Conservation (phyloP, 305 asterid species). For the Fraxinus nigra region DNA sequence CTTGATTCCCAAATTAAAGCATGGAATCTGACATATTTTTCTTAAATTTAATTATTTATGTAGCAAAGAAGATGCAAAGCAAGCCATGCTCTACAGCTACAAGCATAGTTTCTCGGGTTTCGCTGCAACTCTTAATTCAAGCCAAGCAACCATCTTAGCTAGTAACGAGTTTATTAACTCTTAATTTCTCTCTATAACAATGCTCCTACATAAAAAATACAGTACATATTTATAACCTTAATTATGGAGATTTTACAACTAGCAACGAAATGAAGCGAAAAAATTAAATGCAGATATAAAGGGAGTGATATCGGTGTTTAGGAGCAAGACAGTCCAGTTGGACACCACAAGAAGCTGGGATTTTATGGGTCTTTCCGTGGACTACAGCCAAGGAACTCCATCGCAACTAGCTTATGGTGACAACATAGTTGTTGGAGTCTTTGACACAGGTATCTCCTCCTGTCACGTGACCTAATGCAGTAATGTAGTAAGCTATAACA, state of each 20-base stretch:
- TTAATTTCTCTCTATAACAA: neutral
- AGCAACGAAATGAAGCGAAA: neutral
- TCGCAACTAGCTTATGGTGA: conserved; percentile 47
- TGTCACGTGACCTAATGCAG: neutral
- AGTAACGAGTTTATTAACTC: conserved; percentile 30
- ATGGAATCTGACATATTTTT: neutral
- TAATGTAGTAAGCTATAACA: neutral
- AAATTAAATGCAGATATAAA: conserved; percentile 37
- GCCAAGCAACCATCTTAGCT: conserved; percentile 47
- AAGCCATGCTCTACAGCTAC: conserved; percentile 57
- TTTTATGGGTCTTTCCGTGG: conserved; percentile 54
- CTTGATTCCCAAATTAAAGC: neutral
- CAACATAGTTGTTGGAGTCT: conserved; percentile 47
- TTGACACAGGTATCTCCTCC: conserved; percentile 47
- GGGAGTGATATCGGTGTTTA: conserved; percentile 61
- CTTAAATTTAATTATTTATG: neutral
- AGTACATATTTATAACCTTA: neutral
- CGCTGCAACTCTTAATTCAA: conserved; percentile 49
- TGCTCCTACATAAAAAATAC: neutral
- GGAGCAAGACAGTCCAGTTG: conserved; percentile 41
- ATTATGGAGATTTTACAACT: neutral
- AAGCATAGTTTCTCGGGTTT: conserved; percentile 58
- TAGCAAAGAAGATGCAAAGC: conserved; percentile 51
- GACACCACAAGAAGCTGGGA: conserved; percentile 85
- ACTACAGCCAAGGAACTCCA: conserved; percentile 33